phyloP scores from a whole-genome alignment of 257 asterid genomes.

The Cruciata laevipes region DNA sequence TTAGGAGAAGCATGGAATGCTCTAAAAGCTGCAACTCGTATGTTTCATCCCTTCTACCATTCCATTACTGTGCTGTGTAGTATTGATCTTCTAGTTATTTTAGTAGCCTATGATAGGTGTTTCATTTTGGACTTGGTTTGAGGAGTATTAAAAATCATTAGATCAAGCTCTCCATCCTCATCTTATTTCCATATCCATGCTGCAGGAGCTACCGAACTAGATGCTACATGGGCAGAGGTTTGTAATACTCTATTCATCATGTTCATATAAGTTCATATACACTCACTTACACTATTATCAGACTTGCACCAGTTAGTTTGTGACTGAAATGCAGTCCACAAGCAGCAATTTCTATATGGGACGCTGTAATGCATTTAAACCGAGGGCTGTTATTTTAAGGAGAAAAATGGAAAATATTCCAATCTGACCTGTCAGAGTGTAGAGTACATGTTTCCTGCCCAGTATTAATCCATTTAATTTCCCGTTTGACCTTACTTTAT shows the following conservation, averaged over 20 bases:
- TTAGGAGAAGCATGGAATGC: slow-evolving; percentile 88
- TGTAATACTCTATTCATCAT: background rate
- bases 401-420: background rate
- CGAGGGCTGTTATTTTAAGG: background rate
- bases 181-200: slow-evolving; percentile 19
- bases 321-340: background rate
- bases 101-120: background rate
- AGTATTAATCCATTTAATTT: too few species aligned
- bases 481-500: background rate
- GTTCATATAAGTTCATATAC: background rate
- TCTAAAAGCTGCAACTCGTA: slow-evolving; percentile 75
- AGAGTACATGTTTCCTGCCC: background rate
- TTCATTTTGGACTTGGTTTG: background rate
- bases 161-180: background rate
- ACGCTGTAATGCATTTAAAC: background rate
- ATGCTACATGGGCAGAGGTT: slow-evolving; percentile 90
- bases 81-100: too few species aligned
- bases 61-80: background rate
- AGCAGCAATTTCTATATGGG: background rate
- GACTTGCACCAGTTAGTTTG: background rate
- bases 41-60: slow-evolving; percentile 19
- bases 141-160: background rate
- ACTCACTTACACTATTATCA: background rate
- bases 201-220: slow-evolving; percentile 85
- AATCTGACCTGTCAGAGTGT: background rate